phyloP scores from a whole-genome alignment of 1,284 basidiomycete species.

The Earliella scabrosa region DNA sequence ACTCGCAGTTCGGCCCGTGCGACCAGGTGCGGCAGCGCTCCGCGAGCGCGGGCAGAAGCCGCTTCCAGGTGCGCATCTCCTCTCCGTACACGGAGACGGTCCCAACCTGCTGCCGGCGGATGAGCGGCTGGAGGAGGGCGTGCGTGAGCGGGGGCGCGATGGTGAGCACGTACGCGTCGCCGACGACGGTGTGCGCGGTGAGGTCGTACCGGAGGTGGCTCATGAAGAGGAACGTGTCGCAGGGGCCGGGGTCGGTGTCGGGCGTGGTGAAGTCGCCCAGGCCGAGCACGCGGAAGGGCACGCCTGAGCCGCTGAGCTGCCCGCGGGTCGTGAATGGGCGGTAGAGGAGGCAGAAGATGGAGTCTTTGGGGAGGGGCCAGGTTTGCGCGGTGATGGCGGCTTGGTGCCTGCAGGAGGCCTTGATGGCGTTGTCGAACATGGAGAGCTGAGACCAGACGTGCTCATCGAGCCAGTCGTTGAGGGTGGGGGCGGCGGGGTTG shows the following conservation, averaged over 20 bases:
- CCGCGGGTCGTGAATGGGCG: neutral
- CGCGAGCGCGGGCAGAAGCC: slow-evolving; percentile 47
- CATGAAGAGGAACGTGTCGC: slow-evolving; percentile 44
- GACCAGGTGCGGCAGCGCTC: slow-evolving; percentile 59
- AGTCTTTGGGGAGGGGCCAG: slow-evolving; percentile 29
- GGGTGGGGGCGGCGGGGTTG: slow-evolving; percentile 13
- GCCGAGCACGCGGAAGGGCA: slow-evolving; percentile 30
- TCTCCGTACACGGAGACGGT: slow-evolving; percentile 23
- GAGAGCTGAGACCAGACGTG: slow-evolving; percentile 40
- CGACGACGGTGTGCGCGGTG: slow-evolving; percentile 46
- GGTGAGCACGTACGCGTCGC: slow-evolving; percentile 45
- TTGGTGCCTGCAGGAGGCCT: neutral
- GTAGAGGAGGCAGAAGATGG: slow-evolving; percentile 37
- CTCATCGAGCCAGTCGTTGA: slow-evolving; percentile 35
- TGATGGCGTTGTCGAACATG: slow-evolving; percentile 28
- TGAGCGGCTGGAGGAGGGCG: slow-evolving; percentile 7
- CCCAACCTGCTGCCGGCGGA: slow-evolving; percentile 4
- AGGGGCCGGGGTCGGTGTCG: slow-evolving; percentile 3
- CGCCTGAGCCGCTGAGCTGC: slow-evolving; percentile 2
- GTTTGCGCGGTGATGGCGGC: neutral
- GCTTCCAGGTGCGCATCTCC: slow-evolving; percentile 48
- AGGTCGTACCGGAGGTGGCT: slow-evolving; percentile 49
- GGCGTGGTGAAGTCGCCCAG: slow-evolving; percentile 32
- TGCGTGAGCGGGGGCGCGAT: slow-evolving; percentile 34
- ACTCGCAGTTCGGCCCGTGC: slow-evolving; percentile 51